These are phyloP conservation scores for Leccinum olivaceopallidum DNA, from an alignment of 768 basidiomycete species.

Conservation along the genomic window DNA sequence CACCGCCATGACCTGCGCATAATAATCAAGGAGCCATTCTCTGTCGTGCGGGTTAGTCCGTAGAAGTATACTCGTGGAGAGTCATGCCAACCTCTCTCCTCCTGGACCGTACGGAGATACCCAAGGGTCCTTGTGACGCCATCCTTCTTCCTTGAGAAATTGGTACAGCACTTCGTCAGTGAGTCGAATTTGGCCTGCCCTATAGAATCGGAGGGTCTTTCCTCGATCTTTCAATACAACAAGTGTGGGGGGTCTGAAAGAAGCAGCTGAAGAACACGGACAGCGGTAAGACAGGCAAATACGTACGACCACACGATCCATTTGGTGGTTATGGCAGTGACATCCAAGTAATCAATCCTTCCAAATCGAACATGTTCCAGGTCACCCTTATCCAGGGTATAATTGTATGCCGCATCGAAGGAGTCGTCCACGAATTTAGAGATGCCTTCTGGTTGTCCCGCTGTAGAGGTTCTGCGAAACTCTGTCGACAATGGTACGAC, in stretches of 20 bases:
- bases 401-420: conserved; percentile 76
- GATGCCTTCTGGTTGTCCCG: conserved; percentile 58
- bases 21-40: conserved; percentile 65
- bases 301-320: conserved; percentile 86
- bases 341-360: conserved; percentile 85
- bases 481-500: neutral
- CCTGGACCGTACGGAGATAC: conserved; percentile 68
- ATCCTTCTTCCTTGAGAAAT: conserved; percentile 66
- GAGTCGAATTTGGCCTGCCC: conserved; percentile 60
- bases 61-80: neutral
- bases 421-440: conserved; percentile 70
- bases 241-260: conserved; percentile 68
- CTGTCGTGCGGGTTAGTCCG: conserved; percentile 37
- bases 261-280: conserved; percentile 1
- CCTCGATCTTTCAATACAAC: conserved; percentile 74
- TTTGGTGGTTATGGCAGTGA: conserved; percentile 79
- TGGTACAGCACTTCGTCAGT: conserved; percentile 58
- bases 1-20: conserved; percentile 49
- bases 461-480: conserved; percentile 54
- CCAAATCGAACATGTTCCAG: conserved; percentile 77
- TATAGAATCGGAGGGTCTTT: conserved; percentile 79
- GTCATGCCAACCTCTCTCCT: conserved; percentile 57
- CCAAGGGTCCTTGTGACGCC: conserved; percentile 70
- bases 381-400: conserved; percentile 56
- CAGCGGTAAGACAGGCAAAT: neutral